These are phyloP conservation scores for Monilinia fructicola DNA, from an alignment of 2,329 filamentous ascomycete genomes.

Conservation along the genomic window DNA sequence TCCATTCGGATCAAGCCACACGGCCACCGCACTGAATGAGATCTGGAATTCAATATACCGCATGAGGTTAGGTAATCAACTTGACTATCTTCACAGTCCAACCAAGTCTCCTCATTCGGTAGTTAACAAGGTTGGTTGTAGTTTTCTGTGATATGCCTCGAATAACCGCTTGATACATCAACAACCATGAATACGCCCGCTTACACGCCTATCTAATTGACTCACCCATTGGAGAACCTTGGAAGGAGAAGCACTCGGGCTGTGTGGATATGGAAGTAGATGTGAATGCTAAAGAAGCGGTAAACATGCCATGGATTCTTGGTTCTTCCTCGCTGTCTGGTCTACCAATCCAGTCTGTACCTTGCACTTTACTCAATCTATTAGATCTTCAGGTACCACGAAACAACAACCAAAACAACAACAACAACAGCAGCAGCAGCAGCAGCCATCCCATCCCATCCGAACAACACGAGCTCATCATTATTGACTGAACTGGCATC, in stretches of 20 bases:
- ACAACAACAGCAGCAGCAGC: too few relatives aligned
- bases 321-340: not conserved
- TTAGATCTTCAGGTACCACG: conserved; percentile 23
- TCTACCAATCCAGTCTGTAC: not conserved
- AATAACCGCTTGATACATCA: conserved; percentile 16
- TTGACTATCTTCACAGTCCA: not conserved
- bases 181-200: not conserved
- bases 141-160: conserved; percentile 9
- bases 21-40: conserved; percentile 10
- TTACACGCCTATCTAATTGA: not conserved
- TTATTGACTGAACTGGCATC: not conserved
- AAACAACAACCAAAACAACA: not conserved
- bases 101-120: too few relatives aligned
- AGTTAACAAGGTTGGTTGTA: not conserved
- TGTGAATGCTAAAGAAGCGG: conserved; percentile 15
- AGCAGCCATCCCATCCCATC: not conserved
- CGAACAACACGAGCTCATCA: conserved; percentile 3
- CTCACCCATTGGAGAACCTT: too few relatives aligned
- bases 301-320: conserved; percentile 10
- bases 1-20: not conserved
- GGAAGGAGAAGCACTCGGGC: not conserved
- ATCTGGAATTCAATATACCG: not conserved
- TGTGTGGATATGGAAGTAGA: too few relatives aligned
- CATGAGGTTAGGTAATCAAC: not conserved
- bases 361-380: not conserved